Evolutionary conservation across 2,329 filamentous ascomycete genomes (phyloP).

Genomic region (Cadophora malorum): DNA sequence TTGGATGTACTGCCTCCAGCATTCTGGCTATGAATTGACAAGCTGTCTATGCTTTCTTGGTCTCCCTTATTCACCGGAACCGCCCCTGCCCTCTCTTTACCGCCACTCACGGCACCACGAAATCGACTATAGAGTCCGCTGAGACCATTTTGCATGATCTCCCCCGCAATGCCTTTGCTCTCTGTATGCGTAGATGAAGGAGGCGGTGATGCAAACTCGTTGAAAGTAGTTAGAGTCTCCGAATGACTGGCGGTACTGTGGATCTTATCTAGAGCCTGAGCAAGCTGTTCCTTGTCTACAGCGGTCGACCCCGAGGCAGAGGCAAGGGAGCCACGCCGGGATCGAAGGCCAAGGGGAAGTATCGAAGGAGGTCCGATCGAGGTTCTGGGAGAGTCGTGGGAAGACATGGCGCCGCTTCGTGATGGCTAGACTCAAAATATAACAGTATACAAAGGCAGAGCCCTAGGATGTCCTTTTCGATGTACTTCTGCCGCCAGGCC

Average conservation of each 20-base stretch:
- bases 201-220: constrained; percentile 82
- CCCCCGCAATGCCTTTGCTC: constrained; percentile 71
- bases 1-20: constrained; percentile 51
- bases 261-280: constrained; percentile 83
- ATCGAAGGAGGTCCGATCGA: constrained; percentile 34
- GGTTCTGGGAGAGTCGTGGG: constrained; percentile 39
- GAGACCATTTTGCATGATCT: constrained; percentile 82
- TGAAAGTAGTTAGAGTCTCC: constrained; percentile 87
- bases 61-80: constrained; percentile 47
- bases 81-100: constrained; percentile 57
- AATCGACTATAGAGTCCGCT: constrained; percentile 89
- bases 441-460: neutral
- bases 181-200: constrained; percentile 64
- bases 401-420: constrained; percentile 39
- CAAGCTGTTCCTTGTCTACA: constrained; percentile 75
- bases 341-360: constrained; percentile 37
- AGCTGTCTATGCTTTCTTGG: constrained; percentile 51
- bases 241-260: constrained; percentile 88
- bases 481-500: constrained; percentile 32
- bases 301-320: constrained; percentile 57
- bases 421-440: neutral
- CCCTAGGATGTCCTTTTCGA: constrained; percentile 1
- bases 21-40: constrained; percentile 52
- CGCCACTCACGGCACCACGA: constrained; percentile 78
- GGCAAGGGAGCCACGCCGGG: constrained; percentile 53